These are phyloP conservation scores for Ophiognomonia clavigignenti-juglandacearum DNA, from an alignment of 2,329 filamentous ascomycete genomes.

Conservation along the genomic window DNA sequence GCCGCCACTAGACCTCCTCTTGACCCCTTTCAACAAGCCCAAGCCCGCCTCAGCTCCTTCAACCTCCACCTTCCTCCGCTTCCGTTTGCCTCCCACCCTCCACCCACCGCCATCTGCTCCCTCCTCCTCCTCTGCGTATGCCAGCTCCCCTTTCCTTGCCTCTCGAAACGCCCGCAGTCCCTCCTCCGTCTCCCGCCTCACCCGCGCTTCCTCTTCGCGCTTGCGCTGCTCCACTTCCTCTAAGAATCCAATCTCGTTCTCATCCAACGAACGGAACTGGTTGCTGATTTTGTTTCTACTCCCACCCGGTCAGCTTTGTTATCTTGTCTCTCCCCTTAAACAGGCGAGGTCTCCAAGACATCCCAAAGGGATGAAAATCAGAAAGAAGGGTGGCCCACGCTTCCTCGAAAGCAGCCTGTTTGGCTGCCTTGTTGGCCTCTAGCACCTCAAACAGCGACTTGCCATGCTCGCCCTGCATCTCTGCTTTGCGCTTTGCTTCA, in stretches of 20 bases:
- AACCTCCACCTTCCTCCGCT: constrained; percentile 14
- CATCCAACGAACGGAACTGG: constrained; percentile 72
- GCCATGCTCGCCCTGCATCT: constrained; percentile 30
- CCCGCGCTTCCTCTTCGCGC: constrained; percentile 48
- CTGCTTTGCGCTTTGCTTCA: constrained; percentile 35
- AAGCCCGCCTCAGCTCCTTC: too few relatives aligned
- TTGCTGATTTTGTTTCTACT: constrained; percentile 59
- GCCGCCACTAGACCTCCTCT: constrained; percentile 13
- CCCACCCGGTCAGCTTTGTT: not conserved
- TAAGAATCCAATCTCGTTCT: constrained; percentile 74
- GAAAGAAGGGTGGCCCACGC: constrained; percentile 34
- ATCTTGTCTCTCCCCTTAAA: not conserved
- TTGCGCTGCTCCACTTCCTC: constrained; percentile 50
- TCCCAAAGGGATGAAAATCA: not conserved
- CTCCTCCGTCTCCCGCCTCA: constrained; percentile 51
- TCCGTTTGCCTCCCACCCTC: constrained; percentile 4
- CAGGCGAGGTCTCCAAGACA: not conserved
- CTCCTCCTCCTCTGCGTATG: constrained; percentile 6
- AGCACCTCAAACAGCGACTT: constrained; percentile 67
- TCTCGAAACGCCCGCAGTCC: constrained; percentile 51
- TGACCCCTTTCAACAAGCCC: constrained; percentile 16
- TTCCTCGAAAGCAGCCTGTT: constrained; percentile 79
- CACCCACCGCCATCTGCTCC: constrained; percentile 6
- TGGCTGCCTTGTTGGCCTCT: constrained; percentile 80
- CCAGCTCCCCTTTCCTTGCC: constrained; percentile 33